Percentiles rank a stretch among this genome's conserved stretches.
Evolutionary conservation across 2,329 filamentous ascomycete species (phyloP).

Genomic region (Botryotinia globosa): DNA sequence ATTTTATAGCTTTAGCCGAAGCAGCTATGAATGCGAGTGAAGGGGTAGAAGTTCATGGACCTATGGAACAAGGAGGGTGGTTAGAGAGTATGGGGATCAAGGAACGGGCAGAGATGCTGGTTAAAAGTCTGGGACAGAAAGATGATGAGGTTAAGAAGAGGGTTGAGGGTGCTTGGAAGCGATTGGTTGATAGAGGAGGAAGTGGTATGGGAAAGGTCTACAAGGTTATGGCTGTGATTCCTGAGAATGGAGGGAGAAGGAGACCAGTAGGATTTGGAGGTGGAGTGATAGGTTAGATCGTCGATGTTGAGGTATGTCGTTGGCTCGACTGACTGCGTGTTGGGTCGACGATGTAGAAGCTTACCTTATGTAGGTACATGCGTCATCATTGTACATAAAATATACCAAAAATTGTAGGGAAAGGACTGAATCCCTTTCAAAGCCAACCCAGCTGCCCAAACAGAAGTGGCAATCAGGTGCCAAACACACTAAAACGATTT

Average conservation of each 20-base stretch:
- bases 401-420: not conserved
- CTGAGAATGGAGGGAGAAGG: slow-evolving; percentile 70
- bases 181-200: slow-evolving; percentile 78
- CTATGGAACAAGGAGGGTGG: slow-evolving; percentile 81
- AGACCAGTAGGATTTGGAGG: slow-evolving; percentile 92
- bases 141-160: slow-evolving; percentile 54
- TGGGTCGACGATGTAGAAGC: not conserved
- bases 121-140: slow-evolving; percentile 44
- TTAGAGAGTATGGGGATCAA: slow-evolving; percentile 77
- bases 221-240: slow-evolving; percentile 87
- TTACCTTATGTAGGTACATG: not conserved
- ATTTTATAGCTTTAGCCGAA: slow-evolving; percentile 85
- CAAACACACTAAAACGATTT: not conserved
- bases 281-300: not conserved
- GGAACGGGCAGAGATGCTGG: slow-evolving; percentile 69
- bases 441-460: not conserved
- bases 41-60: slow-evolving; percentile 87
- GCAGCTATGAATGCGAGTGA: slow-evolving; percentile 71
- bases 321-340: not conserved
- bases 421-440: not conserved
- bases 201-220: slow-evolving; percentile 93
- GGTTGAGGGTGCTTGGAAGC: slow-evolving; percentile 72
- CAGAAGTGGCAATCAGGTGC: not conserved
- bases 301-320: slow-evolving; percentile 40
- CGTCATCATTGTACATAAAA: not conserved